Evolutionary conservation across 495 filamentous ascomycete genomes (phyloP).

Genomic region (Bryoglossum gracile): DNA sequence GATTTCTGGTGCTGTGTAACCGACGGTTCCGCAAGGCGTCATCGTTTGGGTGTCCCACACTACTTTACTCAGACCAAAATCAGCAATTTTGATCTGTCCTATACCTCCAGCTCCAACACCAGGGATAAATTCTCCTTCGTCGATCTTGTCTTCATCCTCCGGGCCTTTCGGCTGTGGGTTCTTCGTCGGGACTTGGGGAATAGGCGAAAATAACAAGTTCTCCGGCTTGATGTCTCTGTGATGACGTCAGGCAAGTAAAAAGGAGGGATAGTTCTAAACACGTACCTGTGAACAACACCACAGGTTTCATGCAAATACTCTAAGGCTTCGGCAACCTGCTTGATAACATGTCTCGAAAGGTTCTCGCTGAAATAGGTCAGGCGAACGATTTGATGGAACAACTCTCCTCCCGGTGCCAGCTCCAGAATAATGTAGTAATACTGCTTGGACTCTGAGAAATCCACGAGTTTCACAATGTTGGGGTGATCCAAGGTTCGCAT

Average conservation of each 20-base stretch:
- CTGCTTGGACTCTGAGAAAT: slow-evolving; percentile 87
- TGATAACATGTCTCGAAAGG: slow-evolving; percentile 86
- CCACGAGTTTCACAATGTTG: slow-evolving; percentile 86
- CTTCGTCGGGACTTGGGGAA: slow-evolving; percentile 71
- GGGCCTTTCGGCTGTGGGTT: slow-evolving; percentile 67
- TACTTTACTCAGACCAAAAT: slow-evolving; percentile 95
- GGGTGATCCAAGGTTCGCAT: slow-evolving; percentile 96
- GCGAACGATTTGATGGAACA: slow-evolving; percentile 97
- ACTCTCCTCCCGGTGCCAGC: slow-evolving; percentile 87
- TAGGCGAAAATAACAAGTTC: slow-evolving; percentile 89
- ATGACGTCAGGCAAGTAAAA: slow-evolving; percentile 22
- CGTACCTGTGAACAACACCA: slow-evolving; percentile 94
- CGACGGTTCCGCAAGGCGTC: slow-evolving; percentile 97
- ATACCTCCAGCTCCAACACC: slow-evolving; percentile 89
- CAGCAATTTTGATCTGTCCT: slow-evolving; percentile 91
- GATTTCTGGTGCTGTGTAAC: slow-evolving; percentile 98
- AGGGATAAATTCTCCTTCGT: slow-evolving; percentile 87
- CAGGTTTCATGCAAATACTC: slow-evolving; percentile 92
- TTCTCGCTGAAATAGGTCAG: slow-evolving; percentile 98
- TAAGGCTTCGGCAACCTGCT: slow-evolving; percentile 86
- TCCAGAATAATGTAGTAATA: slow-evolving; percentile 98
- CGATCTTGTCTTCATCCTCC: slow-evolving; percentile 94
- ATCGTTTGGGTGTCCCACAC: slow-evolving; percentile 99
- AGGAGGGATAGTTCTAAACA: background rate
- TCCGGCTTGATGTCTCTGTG: slow-evolving; percentile 96